These are phyloP conservation scores for Vaccinium vitisidaea DNA, from an alignment of 148 eudicot species.

Conservation along the genomic window DNA sequence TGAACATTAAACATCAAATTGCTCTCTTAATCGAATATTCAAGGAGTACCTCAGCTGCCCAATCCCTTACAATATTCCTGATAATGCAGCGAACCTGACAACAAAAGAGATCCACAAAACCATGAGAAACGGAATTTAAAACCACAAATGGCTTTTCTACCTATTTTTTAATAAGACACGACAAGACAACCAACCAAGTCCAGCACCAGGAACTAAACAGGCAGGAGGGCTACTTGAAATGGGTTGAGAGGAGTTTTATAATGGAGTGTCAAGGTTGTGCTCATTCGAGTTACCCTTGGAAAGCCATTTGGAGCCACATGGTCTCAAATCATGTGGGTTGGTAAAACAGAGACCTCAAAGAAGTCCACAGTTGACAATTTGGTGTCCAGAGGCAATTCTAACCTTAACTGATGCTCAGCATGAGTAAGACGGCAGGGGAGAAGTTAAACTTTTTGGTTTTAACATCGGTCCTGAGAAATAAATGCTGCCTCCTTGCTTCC, in stretches of 20 bases:
- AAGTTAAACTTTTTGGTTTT: not conserved
- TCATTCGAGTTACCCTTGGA: not conserved
- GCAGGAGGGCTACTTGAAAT: constrained; percentile 62
- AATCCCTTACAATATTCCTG: constrained; percentile 92
- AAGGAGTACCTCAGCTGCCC: constrained; percentile 84
- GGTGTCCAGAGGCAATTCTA: not conserved
- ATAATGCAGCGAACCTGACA: constrained; percentile 88
- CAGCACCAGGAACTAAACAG: constrained; percentile 98
- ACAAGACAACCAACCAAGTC: constrained; percentile 23
- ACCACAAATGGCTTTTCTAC: constrained; percentile 4
- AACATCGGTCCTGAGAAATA: not conserved
- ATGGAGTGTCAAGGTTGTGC: not conserved
- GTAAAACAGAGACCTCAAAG: not conserved
- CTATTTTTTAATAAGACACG: not conserved
- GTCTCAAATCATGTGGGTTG: not conserved
- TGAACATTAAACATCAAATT: not conserved
- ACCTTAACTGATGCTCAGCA: not conserved
- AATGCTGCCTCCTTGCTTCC: constrained; percentile 2
- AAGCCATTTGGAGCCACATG: not conserved
- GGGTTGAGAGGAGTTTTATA: not conserved
- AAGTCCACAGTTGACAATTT: not conserved
- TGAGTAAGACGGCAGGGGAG: not conserved
- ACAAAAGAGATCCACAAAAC: not conserved
- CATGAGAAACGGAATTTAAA: not conserved
- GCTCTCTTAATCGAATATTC: not conserved